phyloP scores from a whole-genome alignment of 768 basidiomycete species.

The Boletus reticuloceps region DNA sequence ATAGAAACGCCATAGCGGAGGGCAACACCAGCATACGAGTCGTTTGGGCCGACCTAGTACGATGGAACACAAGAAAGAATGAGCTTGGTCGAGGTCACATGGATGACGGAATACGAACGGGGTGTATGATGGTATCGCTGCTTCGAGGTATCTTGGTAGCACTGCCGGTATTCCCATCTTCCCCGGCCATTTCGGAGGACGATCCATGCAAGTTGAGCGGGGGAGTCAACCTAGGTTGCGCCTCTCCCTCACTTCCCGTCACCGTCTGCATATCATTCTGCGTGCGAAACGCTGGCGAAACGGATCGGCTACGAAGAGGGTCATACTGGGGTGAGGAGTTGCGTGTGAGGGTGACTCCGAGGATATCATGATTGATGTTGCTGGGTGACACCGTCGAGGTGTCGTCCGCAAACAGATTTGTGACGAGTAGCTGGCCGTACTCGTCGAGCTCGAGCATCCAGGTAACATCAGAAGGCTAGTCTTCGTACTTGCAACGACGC shows the following conservation, averaged over 20 bases:
- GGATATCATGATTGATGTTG: not conserved
- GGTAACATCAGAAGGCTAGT: constrained; percentile 16
- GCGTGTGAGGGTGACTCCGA: not conserved
- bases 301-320: constrained; percentile 17
- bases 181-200: not conserved
- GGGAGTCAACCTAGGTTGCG: constrained; percentile 2
- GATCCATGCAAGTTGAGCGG: not conserved
- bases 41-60: constrained; percentile 61
- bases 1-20: constrained; percentile 87
- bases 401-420: constrained; percentile 12
- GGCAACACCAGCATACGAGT: constrained; percentile 85
- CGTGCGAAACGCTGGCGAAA: not conserved
- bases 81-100: not conserved
- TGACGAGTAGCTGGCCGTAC: constrained; percentile 23
- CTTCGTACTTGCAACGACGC: not conserved
- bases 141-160: not conserved
- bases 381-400: not conserved
- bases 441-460: constrained; percentile 29
- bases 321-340: constrained; percentile 6
- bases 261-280: not conserved
- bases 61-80: not conserved
- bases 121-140: constrained; percentile 11
- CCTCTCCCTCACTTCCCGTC: not conserved
- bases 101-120: constrained; percentile 10
- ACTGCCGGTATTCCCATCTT: not conserved